Conservation (phyloP, 78 protist genomes). For the Dictyostelium brefeldianum region DNA sequence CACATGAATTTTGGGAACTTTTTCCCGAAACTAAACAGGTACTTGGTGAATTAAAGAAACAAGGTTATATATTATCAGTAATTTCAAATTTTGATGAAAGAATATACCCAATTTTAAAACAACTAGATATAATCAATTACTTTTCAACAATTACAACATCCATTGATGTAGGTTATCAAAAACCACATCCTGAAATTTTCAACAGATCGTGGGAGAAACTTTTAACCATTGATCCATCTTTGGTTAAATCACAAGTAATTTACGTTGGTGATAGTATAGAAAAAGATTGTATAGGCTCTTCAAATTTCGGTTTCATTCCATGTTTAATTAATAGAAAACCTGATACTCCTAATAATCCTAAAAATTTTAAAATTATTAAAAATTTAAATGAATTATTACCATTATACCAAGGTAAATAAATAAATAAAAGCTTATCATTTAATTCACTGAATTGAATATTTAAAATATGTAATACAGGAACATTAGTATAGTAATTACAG, state of each 20-base stretch:
- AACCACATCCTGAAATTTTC: constrained; percentile 26
- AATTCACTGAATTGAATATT: no score
- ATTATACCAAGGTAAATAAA: no score
- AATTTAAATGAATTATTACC: no score
- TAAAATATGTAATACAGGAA: no score
- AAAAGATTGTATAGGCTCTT: constrained; percentile 25
- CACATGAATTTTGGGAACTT: constrained; percentile 52
- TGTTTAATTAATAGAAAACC: constrained; percentile 16
- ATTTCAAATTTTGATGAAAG: constrained; percentile 72
- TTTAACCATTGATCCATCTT: background rate
- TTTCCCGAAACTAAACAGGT: constrained; percentile 44
- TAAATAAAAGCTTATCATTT: no score
- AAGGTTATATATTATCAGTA: constrained; percentile 1
- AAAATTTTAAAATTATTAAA: no score
- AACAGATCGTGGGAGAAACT: background rate
- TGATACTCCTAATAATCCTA: no score
- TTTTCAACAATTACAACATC: constrained; percentile 49
- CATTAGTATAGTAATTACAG: no score
- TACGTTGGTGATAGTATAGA: constrained; percentile 49
- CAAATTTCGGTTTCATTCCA: constrained; percentile 10
- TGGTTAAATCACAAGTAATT: background rate
- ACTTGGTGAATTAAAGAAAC: background rate
- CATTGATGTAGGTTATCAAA: constrained; percentile 32
- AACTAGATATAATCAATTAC: background rate
- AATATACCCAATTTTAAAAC: background rate